Evolutionary conservation across 805 yeast species (phyloP), one percentile per base, ranked within the genome.

Genomic region (Barnettozyma siamensis): DNA sequence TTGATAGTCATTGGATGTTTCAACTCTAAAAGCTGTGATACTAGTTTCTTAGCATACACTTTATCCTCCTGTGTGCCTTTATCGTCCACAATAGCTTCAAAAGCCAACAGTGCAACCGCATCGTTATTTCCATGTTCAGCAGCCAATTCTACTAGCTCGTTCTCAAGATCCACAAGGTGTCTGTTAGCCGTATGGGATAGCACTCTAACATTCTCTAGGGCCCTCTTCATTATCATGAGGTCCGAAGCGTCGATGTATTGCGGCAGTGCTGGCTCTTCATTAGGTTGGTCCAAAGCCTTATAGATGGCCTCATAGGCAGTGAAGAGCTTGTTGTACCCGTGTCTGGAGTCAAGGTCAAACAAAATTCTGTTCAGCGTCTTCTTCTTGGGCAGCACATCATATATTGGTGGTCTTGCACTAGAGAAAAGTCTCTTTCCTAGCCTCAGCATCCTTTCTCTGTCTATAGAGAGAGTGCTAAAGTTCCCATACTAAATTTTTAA

Each of bases 41-140:
- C 70, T 35, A 88, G 74, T 20, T 65, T 57, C 43, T 73, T 73
- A 0, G 95, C 96, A 55, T 81, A 72, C 2, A 51, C 50, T 47
- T 71, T 73, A 52, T 87, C 95, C 3, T 77, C 85, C 10, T 62
- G 55, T 0, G 67, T 44, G 18, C 61, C 59, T 2, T 63, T 62
- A 2, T 58, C 55, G 31, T 63, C 66, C 11, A 66, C 62, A 23
- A 85, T 60, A 2, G 85, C 78, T 37, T 80, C 78, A 49, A 80
- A 87, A 4, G 91, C 78, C 17, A 89, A 59, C 11, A 85, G 65
- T 1, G 91, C 69, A 18, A 88, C 75, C 0, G 96, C 96, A 59
- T 88, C 87, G 47, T 78, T 75, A 52, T 83, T 78, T 1, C 96
- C 96, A 53, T 77, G 53, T 53, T 85, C 94, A 0, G 95, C 95